Evolutionary conservation across 352 stramenopile species (phyloP).

Genomic region (Phytophthora macrochlamydospora): DNA sequence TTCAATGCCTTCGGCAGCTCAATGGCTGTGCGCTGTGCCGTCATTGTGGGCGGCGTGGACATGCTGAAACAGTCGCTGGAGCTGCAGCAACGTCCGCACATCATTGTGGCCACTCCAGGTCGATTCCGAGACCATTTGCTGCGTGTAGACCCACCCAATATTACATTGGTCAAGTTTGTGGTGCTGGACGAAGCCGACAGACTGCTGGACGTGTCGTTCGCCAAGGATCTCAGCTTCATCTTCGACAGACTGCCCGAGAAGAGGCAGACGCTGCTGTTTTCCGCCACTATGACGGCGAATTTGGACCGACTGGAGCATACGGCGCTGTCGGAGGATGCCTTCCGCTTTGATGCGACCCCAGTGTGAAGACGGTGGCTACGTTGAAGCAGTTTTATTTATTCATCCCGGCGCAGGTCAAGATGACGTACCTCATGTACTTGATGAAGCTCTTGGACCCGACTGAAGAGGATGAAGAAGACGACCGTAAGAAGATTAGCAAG

Average conservation of each 20-base stretch:
- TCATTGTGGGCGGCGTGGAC: constrained; percentile 97
- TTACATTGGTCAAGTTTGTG: constrained; percentile 92
- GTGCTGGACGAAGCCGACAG: constrained; percentile 99
- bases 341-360: constrained; percentile 79
- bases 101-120: constrained; percentile 98
- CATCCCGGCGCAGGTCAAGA: constrained; percentile 96
- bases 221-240: constrained; percentile 89
- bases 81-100: constrained; percentile 92
- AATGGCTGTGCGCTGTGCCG: constrained; percentile 85
- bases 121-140: constrained; percentile 93
- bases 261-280: constrained; percentile 97
- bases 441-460: constrained; percentile 69
- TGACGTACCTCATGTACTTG: constrained; percentile 95
- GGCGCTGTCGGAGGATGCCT: constrained; percentile 58
- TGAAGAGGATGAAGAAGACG: constrained; percentile 60
- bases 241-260: constrained; percentile 75
- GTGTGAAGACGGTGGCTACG: constrained; percentile 90
- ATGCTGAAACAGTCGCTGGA: constrained; percentile 92
- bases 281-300: constrained; percentile 96
- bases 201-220: constrained; percentile 88
- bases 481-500: constrained; percentile 32
- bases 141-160: constrained; percentile 88
- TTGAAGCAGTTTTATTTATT: constrained; percentile 98
- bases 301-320: constrained; percentile 86
- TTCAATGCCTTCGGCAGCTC: constrained; percentile 95